These are phyloP conservation scores for Pythium phragmitis DNA, from an alignment of 352 stramenopile species.

Conservation along the genomic window DNA sequence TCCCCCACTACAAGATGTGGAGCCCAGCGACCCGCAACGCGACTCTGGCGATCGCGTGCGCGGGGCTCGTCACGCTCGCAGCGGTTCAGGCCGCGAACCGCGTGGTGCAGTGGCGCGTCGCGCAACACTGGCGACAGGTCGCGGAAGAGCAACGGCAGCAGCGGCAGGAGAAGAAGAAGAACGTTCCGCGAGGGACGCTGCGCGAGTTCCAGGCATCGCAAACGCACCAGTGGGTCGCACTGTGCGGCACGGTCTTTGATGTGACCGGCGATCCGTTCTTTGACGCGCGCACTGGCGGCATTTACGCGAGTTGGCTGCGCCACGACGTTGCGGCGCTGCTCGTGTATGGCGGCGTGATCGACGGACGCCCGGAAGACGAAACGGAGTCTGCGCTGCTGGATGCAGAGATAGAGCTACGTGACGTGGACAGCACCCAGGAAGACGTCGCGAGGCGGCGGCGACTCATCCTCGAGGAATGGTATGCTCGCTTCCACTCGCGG, in stretches of 20 bases:
- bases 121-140: constrained; percentile 1
- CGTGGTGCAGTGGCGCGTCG: constrained; percentile 13
- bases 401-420: constrained; percentile 8
- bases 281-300: constrained; percentile 25
- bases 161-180: background rate
- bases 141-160: background rate
- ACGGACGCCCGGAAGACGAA: constrained; percentile 1
- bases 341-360: constrained; percentile 32
- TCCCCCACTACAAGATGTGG: constrained; percentile 6
- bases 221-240: constrained; percentile 38
- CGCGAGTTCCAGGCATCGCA: constrained; percentile 25
- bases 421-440: constrained; percentile 6
- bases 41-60: constrained; percentile 12
- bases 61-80: constrained; percentile 4
- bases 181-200: constrained; percentile 17
- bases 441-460: constrained; percentile 30
- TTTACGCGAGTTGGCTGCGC: constrained; percentile 51
- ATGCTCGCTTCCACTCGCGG: constrained; percentile 44
- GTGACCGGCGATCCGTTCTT: constrained; percentile 55
- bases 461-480: constrained; percentile 53
- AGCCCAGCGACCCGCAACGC: constrained; percentile 17
- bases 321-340: constrained; percentile 57
- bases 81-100: constrained; percentile 9
- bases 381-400: constrained; percentile 24
- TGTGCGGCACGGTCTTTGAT: constrained; percentile 56